phyloP scores from a whole-genome alignment of 2,329 filamentous ascomycete genomes.

The Coleophoma crateriformis region DNA sequence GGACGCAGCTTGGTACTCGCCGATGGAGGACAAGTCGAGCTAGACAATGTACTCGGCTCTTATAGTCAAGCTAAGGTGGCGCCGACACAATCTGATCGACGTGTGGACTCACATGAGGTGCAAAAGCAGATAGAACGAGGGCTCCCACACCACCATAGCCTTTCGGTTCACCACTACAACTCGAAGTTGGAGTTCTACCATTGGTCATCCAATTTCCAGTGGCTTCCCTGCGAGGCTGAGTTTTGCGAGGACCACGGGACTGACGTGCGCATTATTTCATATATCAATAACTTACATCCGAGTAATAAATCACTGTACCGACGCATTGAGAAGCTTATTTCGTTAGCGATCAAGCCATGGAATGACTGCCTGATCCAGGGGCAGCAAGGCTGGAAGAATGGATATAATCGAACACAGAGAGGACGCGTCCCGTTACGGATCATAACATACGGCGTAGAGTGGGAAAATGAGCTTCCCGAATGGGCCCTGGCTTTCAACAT shows the following conservation, averaged over 20 bases:
- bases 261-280: conserved; percentile 12
- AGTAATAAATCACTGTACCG: conserved; percentile 26
- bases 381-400: too few species aligned
- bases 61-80: conserved; percentile 19
- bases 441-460: not conserved
- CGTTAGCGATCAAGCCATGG: conserved; percentile 24
- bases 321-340: conserved; percentile 29
- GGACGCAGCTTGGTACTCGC: conserved; percentile 36
- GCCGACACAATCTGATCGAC: not conserved
- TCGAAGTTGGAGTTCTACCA: conserved; percentile 1
- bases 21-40: conserved; percentile 5
- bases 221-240: conserved; percentile 32
- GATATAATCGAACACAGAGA: too few species aligned
- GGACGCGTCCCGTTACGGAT: conserved; percentile 3
- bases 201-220: conserved; percentile 34
- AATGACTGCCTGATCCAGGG: conserved; percentile 17
- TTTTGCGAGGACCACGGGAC: conserved; percentile 9
- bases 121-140: too few species aligned
- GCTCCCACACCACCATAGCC: too few species aligned
- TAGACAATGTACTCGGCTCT: conserved; percentile 1
- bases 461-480: conserved; percentile 1
- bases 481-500: not conserved
- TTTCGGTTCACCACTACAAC: not conserved
- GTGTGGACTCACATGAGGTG: not conserved
- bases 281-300: conserved; percentile 34